Conservation (phyloP, 108 stramenopile genomes). For the Nitzschia sp. region DNA sequence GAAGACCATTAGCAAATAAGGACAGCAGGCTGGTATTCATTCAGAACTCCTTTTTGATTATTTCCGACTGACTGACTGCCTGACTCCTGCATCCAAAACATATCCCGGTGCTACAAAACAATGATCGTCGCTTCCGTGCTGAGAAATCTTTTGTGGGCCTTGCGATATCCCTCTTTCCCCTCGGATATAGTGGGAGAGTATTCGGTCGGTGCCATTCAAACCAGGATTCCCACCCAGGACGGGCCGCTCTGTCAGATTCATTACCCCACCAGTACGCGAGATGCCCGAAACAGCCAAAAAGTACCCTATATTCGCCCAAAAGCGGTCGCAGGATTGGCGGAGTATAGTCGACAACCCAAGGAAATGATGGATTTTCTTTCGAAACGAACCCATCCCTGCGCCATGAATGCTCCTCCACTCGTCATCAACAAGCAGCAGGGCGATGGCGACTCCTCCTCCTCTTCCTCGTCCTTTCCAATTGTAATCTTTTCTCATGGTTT, state of each 20-base stretch:
- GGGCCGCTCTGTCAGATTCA: slow-evolving; percentile 19
- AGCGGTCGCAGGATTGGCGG: slow-evolving; percentile 38
- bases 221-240: slow-evolving; percentile 15
- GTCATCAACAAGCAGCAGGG: neutral
- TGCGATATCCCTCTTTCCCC: slow-evolving; percentile 23
- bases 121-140: neutral
- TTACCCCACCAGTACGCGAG: slow-evolving; percentile 10
- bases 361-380: slow-evolving; percentile 24
- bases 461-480: slow-evolving; percentile 28
- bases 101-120: no score
- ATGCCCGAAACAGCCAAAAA: neutral
- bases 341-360: slow-evolving; percentile 15
- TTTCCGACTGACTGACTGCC: no score
- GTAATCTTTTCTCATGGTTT: slow-evolving; percentile 57
- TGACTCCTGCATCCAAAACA: no score
- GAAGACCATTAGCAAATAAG: no score
- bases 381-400: slow-evolving; percentile 32
- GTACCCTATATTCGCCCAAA: slow-evolving; percentile 36
- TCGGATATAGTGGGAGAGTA: slow-evolving; percentile 3
- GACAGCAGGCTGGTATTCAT: no score
- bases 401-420: slow-evolving; percentile 14
- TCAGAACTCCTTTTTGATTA: no score
- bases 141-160: slow-evolving; percentile 6
- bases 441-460: neutral
- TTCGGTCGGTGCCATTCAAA: slow-evolving; percentile 26